phyloP scores from a whole-genome alignment of 225 moss, liverwort and hornwort genomes.

The Asterella californica region DNA sequence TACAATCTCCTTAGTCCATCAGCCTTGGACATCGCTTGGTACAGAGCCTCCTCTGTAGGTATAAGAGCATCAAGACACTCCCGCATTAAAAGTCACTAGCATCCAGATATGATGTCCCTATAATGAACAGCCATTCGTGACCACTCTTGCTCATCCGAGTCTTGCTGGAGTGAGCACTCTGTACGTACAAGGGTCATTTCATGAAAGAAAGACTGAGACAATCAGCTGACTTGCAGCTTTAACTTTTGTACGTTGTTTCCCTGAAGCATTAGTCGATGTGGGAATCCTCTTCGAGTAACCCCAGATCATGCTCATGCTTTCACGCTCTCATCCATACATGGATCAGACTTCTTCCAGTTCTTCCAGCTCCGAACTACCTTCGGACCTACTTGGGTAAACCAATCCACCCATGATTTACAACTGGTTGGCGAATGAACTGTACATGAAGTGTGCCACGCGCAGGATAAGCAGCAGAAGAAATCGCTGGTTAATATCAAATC shows the following conservation, averaged over 20 bases:
- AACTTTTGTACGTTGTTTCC: conserved; percentile 8
- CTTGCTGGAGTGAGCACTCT: background rate
- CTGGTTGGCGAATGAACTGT: conserved; percentile 21
- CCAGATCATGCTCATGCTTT: conserved; percentile 10
- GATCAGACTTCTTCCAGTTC: conserved; percentile 12
- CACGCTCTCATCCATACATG: conserved; percentile 1
- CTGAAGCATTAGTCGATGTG: conserved; percentile 8
- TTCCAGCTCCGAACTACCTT: conserved; percentile 8
- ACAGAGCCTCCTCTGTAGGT: conserved; percentile 5
- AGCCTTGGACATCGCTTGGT: conserved; percentile 7
- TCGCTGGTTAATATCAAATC: conserved; percentile 5
- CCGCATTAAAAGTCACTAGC: background rate
- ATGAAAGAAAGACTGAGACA: background rate
- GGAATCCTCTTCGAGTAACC: conserved; percentile 8
- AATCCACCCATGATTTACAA: conserved; percentile 23
- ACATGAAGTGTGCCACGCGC: conserved; percentile 19
- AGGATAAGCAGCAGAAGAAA: conserved; percentile 17
- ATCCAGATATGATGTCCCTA: conserved; percentile 10
- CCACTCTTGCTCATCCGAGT: conserved; percentile 5
- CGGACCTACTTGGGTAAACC: conserved; percentile 18
- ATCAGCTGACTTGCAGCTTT: background rate
- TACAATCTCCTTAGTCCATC: conserved; percentile 5
- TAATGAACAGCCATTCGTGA: background rate
- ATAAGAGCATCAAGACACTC: background rate
- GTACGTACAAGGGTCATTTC: conserved; percentile 7